Percentiles rank a stretch among this genome's conserved stretches.
These are phyloP conservation scores for Pyrenula aspistea DNA, from an alignment of 495 filamentous ascomycete genomes.

Conservation along the genomic window DNA sequence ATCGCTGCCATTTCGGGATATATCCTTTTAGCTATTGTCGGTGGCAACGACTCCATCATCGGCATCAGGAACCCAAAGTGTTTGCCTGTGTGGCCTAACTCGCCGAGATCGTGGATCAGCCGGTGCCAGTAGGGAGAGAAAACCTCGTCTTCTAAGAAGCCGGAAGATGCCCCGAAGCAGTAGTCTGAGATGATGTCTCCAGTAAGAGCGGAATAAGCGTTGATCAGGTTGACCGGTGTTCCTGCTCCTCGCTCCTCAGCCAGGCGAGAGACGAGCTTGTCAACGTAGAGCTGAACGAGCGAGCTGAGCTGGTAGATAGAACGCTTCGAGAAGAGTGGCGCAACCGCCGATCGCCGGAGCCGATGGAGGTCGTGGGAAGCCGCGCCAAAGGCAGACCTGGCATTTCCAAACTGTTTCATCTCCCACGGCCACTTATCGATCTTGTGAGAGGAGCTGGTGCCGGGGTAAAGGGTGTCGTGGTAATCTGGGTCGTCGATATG, in stretches of 20 bases:
- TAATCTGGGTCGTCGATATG: constrained; percentile 7
- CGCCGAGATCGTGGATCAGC: constrained; percentile 1
- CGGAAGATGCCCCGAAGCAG: constrained; percentile 11
- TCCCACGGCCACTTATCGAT: constrained; percentile 4
- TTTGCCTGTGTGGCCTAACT: constrained; percentile 5
- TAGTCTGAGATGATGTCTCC: constrained; percentile 27
- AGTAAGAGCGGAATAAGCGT: constrained; percentile 24
- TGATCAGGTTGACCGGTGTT: constrained; percentile 22
- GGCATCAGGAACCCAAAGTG: constrained; percentile 12
- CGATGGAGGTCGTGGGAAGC: constrained; percentile 32
- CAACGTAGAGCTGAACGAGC: constrained; percentile 12
- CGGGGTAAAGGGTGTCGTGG: constrained; percentile 3
- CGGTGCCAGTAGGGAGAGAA: constrained; percentile 1
- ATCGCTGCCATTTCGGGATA: constrained; percentile 5
- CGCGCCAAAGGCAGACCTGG: constrained; percentile 19
- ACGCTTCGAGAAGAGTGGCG: constrained; percentile 29
- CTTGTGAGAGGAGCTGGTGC: not conserved
- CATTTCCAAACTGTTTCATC: constrained; percentile 1
- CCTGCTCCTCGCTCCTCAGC: constrained; percentile 1
- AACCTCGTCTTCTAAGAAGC: constrained; percentile 1
- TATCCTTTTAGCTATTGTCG: constrained; percentile 2
- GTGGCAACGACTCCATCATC: constrained; percentile 6
- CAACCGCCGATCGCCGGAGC: constrained; percentile 21
- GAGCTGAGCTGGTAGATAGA: constrained; percentile 17
- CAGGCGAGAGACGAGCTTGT: constrained; percentile 1